Percentiles rank a stretch among this genome's conserved stretches.
Conservation (phyloP, 768 basidiomycete species). For the Calocybe gangraenosa region DNA sequence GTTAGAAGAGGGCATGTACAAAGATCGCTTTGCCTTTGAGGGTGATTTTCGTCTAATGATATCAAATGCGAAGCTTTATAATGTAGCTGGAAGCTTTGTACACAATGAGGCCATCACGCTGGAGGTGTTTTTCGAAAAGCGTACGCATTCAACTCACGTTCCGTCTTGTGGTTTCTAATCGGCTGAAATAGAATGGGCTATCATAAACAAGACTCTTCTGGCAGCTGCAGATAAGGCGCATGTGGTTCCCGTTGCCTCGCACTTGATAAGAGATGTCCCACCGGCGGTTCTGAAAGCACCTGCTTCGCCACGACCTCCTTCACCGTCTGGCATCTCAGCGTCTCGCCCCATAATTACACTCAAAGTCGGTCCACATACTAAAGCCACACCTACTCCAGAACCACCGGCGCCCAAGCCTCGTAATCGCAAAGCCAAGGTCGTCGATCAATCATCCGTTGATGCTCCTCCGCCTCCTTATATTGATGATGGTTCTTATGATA, state of each 20-base stretch:
- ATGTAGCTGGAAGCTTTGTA: conserved; percentile 63
- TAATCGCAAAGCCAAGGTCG: conserved; percentile 38
- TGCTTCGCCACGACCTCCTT: conserved; percentile 20
- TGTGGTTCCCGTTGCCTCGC: conserved; percentile 18
- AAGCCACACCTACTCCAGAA: conserved; percentile 23
- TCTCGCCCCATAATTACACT: conserved; percentile 63
- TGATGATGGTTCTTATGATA: conserved; percentile 79
- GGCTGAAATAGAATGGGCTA: conserved; percentile 71
- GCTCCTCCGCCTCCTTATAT: conserved; percentile 64
- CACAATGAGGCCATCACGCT: conserved; percentile 72
- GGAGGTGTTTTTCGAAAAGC: conserved; percentile 81
- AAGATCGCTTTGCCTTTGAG: conserved; percentile 78
- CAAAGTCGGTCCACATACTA: conserved; percentile 46
- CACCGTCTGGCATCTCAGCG: conserved; percentile 20
- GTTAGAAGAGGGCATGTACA: conserved; percentile 81
- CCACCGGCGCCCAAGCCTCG: conserved; percentile 34
- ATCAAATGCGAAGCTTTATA: conserved; percentile 83
- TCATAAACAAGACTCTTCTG: conserved; percentile 76
- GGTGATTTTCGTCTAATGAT: conserved; percentile 88
- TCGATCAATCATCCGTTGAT: conserved; percentile 40
- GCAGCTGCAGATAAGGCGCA: conserved; percentile 58
- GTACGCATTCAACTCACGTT: conserved; percentile 41
- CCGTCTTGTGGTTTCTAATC: neutral
- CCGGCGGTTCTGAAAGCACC: conserved; percentile 38
- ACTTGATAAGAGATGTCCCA: conserved; percentile 28